These are phyloP conservation scores for Paramecium caudatum DNA, from an alignment of 73 alveolate species.

Conservation along the genomic window DNA sequence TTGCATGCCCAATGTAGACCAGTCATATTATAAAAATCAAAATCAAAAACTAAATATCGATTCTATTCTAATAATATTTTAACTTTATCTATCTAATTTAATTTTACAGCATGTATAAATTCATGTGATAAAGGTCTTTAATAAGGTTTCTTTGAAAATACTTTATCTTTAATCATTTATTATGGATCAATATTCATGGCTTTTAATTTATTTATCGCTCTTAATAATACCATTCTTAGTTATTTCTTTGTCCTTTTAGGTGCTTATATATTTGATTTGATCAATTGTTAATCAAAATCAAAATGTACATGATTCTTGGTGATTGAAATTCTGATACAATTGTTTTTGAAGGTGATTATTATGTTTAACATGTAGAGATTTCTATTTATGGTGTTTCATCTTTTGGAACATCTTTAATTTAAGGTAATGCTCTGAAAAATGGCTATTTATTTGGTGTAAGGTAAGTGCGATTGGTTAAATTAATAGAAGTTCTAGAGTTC, in stretches of 20 bases:
- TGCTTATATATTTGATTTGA: not conserved
- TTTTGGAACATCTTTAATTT: too few species aligned
- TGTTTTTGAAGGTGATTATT: not conserved
- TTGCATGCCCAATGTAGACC: constrained; percentile 69
- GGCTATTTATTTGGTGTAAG: too few species aligned
- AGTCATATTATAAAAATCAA: constrained; percentile 60
- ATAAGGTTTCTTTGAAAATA: constrained; percentile 62
- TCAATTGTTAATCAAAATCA: constrained; percentile 28
- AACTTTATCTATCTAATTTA: constrained; percentile 4
- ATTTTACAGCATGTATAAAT: constrained; percentile 48
- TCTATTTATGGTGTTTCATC: too few species aligned
- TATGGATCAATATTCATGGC: constrained; percentile 58
- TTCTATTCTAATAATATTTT: not conserved
- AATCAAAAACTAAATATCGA: constrained; percentile 60
- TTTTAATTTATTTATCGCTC: constrained; percentile 31
- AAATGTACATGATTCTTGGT: constrained; percentile 8
- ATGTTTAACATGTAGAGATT: too few species aligned
- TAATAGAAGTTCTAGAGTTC: too few species aligned
- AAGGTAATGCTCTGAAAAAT: too few species aligned
- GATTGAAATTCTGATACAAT: constrained; percentile 21
- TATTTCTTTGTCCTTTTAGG: constrained; percentile 13
- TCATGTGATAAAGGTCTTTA: not conserved
- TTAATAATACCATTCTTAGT: constrained; percentile 33
- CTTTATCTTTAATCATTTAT: constrained; percentile 40
- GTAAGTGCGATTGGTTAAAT: too few species aligned